Evolutionary conservation across 169 alveolate species (phyloP), one percentile per base, ranked within the genome.

Genomic region (Ichthyophthirius multifiliis): DNA sequence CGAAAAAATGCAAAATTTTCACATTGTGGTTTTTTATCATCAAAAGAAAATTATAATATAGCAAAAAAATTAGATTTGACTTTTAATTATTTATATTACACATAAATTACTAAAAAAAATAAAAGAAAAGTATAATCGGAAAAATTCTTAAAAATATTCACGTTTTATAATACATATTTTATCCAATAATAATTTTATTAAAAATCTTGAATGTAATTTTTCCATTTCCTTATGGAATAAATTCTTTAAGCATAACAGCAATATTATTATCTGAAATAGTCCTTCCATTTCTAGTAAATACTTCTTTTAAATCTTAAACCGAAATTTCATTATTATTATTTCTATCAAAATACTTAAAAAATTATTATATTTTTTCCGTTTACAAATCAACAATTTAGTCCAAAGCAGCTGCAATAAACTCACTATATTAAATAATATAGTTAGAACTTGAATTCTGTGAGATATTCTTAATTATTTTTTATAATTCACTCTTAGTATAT

Each of bases 391-490:
- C 9, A 32, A 30, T 76, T 20, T 62, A 23, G 43, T 76, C 65
- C 7, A 63, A 45, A 27, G 43, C 48, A 13, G 63, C 63, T 13
- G 63, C 65, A 84, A 82, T 37, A 83, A 89, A 46, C 79, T 89
- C 12, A 89, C 93, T 35, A 88, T 92, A 13, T 77, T 71, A 7
- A 82, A 63, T 37, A n/a, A n/a, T n/a, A n/a, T n/a, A n/a, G n/a
- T n/a, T n/a, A n/a, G n/a, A n/a, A n/a, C n/a, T n/a, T n/a, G n/a
- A n/a, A n/a, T n/a, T n/a, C n/a, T n/a, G n/a, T n/a, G n/a, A n/a
- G n/a, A n/a, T n/a, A n/a, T n/a, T n/a, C n/a, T n/a, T n/a, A n/a
- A n/a, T n/a, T n/a, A n/a, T n/a, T n/a, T n/a, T n/a, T n/a, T n/a
- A n/a, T n/a, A n/a, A n/a, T n/a, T n/a, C n/a, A n/a, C n/a, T n/a